Evolutionary conservation across 2,329 filamentous ascomycete genomes (phyloP), one percentile per base, ranked within the genome.

Genomic region (Fusarium proliferatum): DNA sequence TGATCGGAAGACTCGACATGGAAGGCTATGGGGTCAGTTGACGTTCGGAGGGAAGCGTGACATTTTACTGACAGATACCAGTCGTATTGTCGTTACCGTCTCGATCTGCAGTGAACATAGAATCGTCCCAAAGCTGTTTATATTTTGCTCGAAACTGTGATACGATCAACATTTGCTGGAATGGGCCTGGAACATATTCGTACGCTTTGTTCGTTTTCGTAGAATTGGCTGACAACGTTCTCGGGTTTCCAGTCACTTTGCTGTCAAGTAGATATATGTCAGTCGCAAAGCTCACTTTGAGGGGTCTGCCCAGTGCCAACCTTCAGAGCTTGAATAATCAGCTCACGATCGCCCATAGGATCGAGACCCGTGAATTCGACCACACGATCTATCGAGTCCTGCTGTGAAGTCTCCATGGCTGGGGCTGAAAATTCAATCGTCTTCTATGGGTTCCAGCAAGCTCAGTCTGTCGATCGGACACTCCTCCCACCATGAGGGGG

Each of bases 1-100:
- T 80, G 81, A 64, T 86, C 86, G 48, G 86, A 81, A 12, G 86
- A 84, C 68, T 91, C 88, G 67, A 91, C 86, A 71, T 87, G 86
- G 77, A 90, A 91, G 21, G 87, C 88, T 87, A 74, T 17, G 56
- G 26, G 49, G 74, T 81, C 58, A 80, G 80, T 59, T 16, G 74
- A 55, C n/a, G 38, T n/a, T 53, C 49, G 67, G 42, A 64, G 42
- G 34, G 45, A 13, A 38, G 42, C 26, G 2, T 5, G 19, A 17
- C 34, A 41, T 9, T 34, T 30, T 63, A 71, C 85, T 73, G 77
- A 88, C 87, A 84, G 69, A 86, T 85, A 46, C 84, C 84, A 43
- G 84, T 56, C 33, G 80, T 82, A 46, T 85, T 84, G 19, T 75
- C 58, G 4, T 72, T 74, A n/a, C 88, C 88, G 57, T 91, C 88